phyloP scores from a whole-genome alignment of 2,329 filamentous ascomycete genomes.

The Lojkania enalia region DNA sequence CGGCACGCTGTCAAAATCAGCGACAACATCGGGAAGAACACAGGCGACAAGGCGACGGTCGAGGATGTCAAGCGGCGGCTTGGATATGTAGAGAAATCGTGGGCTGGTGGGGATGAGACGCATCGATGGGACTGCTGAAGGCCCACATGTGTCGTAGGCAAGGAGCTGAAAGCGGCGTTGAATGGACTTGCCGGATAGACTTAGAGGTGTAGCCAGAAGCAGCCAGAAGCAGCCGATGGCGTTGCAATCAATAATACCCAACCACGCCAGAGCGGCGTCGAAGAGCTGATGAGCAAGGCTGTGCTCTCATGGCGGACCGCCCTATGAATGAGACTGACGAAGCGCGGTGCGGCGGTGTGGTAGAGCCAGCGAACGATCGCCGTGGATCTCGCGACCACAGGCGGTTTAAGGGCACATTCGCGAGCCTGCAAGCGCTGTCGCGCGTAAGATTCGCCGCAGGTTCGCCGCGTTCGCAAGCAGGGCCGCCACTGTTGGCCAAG shows the following conservation, averaged over 20 bases:
- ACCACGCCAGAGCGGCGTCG: slow-evolving; percentile 18
- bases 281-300: slow-evolving; percentile 23
- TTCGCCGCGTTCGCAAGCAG: too few species aligned
- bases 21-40: slow-evolving; percentile 89
- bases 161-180: slow-evolving; percentile 2
- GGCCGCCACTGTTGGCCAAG: too few species aligned
- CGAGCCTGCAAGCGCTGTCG: too few species aligned
- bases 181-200: slow-evolving; percentile 4
- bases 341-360: slow-evolving; percentile 5
- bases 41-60: slow-evolving; percentile 78
- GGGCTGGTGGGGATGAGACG: slow-evolving; percentile 82
- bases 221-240: not conserved
- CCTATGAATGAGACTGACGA: slow-evolving; percentile 18
- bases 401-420: too few species aligned
- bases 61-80: slow-evolving; percentile 80
- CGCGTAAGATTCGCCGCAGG: too few species aligned
- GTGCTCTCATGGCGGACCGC: slow-evolving; percentile 6
- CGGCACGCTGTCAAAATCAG: slow-evolving; percentile 89
- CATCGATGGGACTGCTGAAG: slow-evolving; percentile 68
- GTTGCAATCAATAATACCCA: slow-evolving; percentile 15
- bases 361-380: not conserved
- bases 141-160: slow-evolving; percentile 22
- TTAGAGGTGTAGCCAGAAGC: not conserved
- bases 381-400: too few species aligned
- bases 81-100: slow-evolving; percentile 83